Percentiles rank a stretch among this genome's conserved stretches.
Evolutionary conservation across 495 filamentous ascomycete genomes (phyloP).

Genomic region (Tuber microsphaerosporum): DNA sequence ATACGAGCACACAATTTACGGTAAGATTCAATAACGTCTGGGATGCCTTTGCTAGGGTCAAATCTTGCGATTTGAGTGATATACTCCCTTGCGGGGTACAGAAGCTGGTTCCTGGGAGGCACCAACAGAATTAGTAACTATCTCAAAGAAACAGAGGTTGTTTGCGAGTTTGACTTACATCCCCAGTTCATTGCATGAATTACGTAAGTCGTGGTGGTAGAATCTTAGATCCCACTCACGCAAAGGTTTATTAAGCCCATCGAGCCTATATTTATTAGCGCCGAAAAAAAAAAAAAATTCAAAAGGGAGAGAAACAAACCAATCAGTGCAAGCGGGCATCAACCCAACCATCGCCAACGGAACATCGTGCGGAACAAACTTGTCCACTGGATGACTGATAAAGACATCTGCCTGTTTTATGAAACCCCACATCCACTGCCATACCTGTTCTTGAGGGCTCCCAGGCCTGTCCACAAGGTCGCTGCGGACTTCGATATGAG

Average conservation of each 20-base stretch:
- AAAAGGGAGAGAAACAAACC: conserved; percentile 45
- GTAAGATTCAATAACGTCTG: conserved; percentile 71
- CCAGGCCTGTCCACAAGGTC: conserved; percentile 59
- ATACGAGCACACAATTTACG: conserved; percentile 62
- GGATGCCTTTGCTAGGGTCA: conserved; percentile 79
- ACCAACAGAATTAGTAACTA: conserved; percentile 14
- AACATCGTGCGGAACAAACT: conserved; percentile 67
- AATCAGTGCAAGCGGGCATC: conserved; percentile 79
- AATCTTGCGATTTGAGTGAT: conserved; percentile 80
- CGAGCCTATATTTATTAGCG: conserved; percentile 51
- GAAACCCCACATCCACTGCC: conserved; percentile 68
- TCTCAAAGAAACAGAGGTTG: not conserved
- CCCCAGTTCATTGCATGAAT: conserved; percentile 53
- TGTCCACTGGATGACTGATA: conserved; percentile 73
- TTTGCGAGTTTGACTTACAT: conserved; percentile 46
- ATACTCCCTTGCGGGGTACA: conserved; percentile 66
- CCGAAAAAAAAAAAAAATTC: not conserved
- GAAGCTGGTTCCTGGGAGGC: conserved; percentile 53
- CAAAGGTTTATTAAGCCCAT: conserved; percentile 77
- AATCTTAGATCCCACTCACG: conserved; percentile 66
- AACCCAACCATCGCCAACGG: conserved; percentile 63
- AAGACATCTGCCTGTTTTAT: conserved; percentile 70
- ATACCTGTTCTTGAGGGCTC: conserved; percentile 65
- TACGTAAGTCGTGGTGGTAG: conserved; percentile 70
- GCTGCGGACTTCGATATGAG: conserved; percentile 76